Base-by-base conservation (phyloP, 352 stramenopile species). In the Pilasporangium apinafurcum region DNA sequence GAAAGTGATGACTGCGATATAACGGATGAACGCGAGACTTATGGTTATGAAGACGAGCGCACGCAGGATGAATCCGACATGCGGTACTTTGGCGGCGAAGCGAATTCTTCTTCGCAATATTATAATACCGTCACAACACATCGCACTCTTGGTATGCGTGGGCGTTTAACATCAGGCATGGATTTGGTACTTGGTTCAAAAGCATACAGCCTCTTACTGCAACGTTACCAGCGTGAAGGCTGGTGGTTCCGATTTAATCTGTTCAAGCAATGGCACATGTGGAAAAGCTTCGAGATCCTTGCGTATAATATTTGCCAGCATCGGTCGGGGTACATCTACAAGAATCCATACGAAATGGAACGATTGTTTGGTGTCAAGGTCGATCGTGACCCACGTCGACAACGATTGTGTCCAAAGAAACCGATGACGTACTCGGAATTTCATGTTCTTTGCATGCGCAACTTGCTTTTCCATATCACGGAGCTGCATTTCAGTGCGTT, bases 221-320 rank as follows among this genome's bases (percentile, higher is more conserved):
- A 92, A 32, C 59, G 79, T 8, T 92, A 92, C 32, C 56, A 89
- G 39, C 77, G 68, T 24, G 79, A 94, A 73, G 77, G 82, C 7
- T 90, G 76, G 71, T 56, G 69, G 22, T 92, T 91, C 46, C 70
- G 53, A 31, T 83, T 91, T 60, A 88, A 92, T 32, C 24, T 89
- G 14, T 59, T 68, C 32, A 89, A 88, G 59, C 82, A 94, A 41
- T 94, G 79, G 73, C 64, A 86, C 18, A 55, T 92, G 5, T 94
- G 78, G 76, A 94, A 91, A 46, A 89, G 77, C 40, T 89, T 94
- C 31, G 82, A 94, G 56, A 74, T 94, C 39, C 56, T 94, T 8
- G 82, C 82, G 39, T 92, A 89, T 67, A 94, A 94, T 41, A 86
- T 94, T 47, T 94, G 82, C 46, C 77, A 94, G 54, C 66, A 94